These are phyloP conservation scores for Tetrapisispora fleetii DNA, from an alignment of 805 yeast species.

Conservation along the genomic window DNA sequence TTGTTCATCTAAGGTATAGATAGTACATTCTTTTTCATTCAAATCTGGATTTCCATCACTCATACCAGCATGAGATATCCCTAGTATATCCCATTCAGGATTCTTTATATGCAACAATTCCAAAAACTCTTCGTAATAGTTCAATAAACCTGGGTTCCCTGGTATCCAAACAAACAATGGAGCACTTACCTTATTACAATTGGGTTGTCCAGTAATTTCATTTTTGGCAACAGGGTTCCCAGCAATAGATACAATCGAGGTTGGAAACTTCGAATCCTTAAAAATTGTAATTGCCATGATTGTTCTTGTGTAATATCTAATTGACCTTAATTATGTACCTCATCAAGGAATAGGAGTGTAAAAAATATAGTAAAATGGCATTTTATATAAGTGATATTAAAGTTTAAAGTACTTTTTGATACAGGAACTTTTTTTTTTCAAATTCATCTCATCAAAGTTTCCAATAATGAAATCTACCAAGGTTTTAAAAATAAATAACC, in stretches of 20 bases:
- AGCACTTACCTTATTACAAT: neutral
- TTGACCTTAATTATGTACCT: neutral
- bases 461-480: no score
- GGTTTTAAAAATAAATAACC: no score
- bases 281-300: conserved; percentile 8
- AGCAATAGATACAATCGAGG: conserved; percentile 9
- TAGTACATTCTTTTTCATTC: conserved; percentile 10
- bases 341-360: no score
- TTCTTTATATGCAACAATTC: conserved; percentile 31
- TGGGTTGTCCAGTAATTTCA: no score
- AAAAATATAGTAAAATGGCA: no score
- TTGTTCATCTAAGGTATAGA: conserved; percentile 44
- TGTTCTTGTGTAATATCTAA: neutral
- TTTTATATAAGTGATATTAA: no score
- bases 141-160: conserved; percentile 69
- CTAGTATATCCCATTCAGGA: conserved; percentile 43
- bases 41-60: conserved; percentile 9
- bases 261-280: conserved; percentile 9
- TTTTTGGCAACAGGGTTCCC: neutral
- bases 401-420: no score
- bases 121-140: conserved; percentile 51
- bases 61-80: conserved; percentile 61
- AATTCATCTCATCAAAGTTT: no score
- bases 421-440: no score
- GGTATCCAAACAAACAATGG: conserved; percentile 53